phyloP scores from a whole-genome alignment of 306 rosid genomes.

The Cucurbita pepo region DNA sequence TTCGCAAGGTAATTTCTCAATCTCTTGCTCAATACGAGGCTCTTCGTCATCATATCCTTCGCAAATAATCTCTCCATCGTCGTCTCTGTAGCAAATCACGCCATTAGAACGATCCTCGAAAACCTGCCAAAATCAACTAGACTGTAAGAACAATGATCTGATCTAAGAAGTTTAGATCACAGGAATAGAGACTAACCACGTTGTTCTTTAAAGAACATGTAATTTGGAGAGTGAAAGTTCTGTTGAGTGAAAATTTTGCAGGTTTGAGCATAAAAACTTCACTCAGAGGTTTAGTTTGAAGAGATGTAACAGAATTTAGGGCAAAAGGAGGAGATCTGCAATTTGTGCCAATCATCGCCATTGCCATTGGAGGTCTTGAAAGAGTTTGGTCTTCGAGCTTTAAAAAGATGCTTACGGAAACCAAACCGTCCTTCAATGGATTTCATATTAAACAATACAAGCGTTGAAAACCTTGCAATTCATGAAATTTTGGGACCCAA shows the following conservation, averaged over 20 bases:
- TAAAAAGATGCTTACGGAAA: background rate
- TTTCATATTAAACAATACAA: background rate
- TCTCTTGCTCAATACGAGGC: constrained; percentile 45
- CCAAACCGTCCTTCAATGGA: background rate
- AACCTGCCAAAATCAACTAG: constrained; percentile 28
- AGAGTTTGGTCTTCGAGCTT: background rate
- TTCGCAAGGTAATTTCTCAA: constrained; percentile 19
- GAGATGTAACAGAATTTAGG: constrained; percentile 27
- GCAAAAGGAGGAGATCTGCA: constrained; percentile 16
- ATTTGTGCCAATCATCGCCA: background rate
- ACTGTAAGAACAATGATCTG: background rate
- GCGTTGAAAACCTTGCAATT: background rate
- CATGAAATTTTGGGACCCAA: background rate
- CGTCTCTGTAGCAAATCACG: constrained; percentile 68
- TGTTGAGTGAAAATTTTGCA: constrained; percentile 29
- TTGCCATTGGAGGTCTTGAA: constrained; percentile 34
- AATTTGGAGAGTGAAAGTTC: constrained; percentile 24
- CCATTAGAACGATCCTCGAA: constrained; percentile 72
- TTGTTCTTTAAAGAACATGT: constrained; percentile 54
- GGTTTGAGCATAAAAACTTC: constrained; percentile 28
- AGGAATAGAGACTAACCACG: constrained; percentile 20
- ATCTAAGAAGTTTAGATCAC: background rate
- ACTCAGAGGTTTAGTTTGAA: constrained; percentile 17
- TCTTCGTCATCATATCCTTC: constrained; percentile 96
- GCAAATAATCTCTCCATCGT: constrained; percentile 65